Conservation (phyloP, 345 rosid genomes). For the Durio zibethinus region DNA sequence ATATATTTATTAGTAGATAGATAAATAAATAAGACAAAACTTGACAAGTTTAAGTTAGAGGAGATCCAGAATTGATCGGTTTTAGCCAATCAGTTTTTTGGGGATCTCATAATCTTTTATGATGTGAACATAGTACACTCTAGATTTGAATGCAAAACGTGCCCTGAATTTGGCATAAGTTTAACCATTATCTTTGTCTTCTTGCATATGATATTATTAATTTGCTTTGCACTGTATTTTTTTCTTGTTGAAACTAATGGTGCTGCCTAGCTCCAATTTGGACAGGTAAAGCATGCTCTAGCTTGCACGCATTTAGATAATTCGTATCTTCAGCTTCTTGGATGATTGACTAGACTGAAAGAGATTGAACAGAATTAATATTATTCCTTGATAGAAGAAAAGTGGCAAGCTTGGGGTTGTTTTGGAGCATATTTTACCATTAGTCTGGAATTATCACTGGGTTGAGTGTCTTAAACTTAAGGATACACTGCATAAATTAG, state of each 20-base stretch:
- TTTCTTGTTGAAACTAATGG: not conserved
- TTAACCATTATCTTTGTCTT: not conserved
- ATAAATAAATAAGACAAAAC: not conserved
- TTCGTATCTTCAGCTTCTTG: not conserved
- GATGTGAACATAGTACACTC: not conserved
- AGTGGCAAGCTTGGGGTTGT: not conserved
- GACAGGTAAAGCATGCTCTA: not conserved
- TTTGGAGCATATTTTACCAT: not conserved
- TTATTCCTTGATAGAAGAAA: not conserved
- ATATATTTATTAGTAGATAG: not conserved
- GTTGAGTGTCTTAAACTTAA: not conserved
- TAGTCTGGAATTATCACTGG: not conserved
- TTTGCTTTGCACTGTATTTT: not conserved
- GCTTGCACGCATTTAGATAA: not conserved
- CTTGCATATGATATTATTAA: not conserved
- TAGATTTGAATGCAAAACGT: not conserved
- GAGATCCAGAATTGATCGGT: not conserved
- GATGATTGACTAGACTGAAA: not conserved
- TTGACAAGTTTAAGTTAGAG: not conserved
- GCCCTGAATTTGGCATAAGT: not conserved
- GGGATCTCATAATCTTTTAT: not conserved
- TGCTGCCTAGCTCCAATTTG: no score
- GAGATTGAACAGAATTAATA: not conserved
- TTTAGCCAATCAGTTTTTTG: not conserved
- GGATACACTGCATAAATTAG: not conserved